A percentile compares a stretch with the other conserved stretches of the same genome.
Evolutionary conservation across 2,329 filamentous ascomycete species (phyloP).

Genomic region (Apiospora saccharicola): DNA sequence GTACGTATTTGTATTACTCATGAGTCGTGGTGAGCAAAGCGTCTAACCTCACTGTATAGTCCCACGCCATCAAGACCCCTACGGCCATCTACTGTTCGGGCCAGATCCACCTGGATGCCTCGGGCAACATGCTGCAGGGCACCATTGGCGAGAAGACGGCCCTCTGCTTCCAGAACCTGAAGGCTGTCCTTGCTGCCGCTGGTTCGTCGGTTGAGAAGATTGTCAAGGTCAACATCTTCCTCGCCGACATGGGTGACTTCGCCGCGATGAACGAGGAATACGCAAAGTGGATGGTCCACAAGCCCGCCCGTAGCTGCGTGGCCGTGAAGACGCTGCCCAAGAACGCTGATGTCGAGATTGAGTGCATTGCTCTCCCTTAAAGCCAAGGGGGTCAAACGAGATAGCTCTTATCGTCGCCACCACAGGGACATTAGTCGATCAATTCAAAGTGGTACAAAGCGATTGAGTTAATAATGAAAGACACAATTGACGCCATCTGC

Average conservation of each 20-base stretch:
- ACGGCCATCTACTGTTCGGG: conserved; percentile 72
- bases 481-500: conserved; percentile 1
- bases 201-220: conserved; percentile 80
- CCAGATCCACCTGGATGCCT: conserved; percentile 73
- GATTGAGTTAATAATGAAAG: conserved; percentile 11
- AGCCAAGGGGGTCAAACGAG: background rate
- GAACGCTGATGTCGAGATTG: conserved; percentile 87
- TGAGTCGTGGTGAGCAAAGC: background rate
- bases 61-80: conserved; percentile 72
- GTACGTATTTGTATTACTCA: conserved; percentile 50
- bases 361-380: conserved; percentile 77
- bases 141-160: conserved; percentile 69
- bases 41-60: conserved; percentile 48
- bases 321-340: conserved; percentile 89
- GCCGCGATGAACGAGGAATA: conserved; percentile 87
- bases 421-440: background rate
- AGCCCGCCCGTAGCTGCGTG: conserved; percentile 88
- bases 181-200: conserved; percentile 82
- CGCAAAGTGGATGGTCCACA: conserved; percentile 82
- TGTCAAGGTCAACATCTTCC: conserved; percentile 91
- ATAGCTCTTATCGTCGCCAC: conserved; percentile 10
- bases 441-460: background rate
- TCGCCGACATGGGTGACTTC: conserved; percentile 91
- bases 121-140: conserved; percentile 64
- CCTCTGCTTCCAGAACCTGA: conserved; percentile 77